Base-by-base conservation (phyloP, 139 green algal genomes). In the Picochlorum sp. region DNA sequence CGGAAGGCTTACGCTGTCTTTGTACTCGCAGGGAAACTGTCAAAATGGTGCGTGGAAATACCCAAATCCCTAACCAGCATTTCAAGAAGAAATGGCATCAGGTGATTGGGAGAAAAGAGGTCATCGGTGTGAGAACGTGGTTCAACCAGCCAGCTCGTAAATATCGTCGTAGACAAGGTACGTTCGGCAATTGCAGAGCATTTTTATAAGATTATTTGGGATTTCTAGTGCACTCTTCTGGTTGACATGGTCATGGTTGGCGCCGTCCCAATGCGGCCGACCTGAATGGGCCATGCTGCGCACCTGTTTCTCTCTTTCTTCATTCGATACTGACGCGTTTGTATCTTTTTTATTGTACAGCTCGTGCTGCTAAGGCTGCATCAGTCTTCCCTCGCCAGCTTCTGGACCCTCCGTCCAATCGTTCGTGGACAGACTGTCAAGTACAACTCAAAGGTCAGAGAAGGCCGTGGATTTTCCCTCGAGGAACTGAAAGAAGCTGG, bases 141-240 rank as follows among this genome's bases (percentile, higher is more conserved):
- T 98, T 99, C 83, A 96, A 99, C 85, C 94, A 99, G 87, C 86
- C 94, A 20, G 94, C 89, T 6, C 85, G 94, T 68, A 98, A 98
- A 76, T 62, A 85, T 57, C 76, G 90, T 20, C 76, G 92, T 57
- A 78, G 82, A 34, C 74, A 83, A 3, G 86, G 88, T 95, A 70
- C 66, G 86, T 66, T 41, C 9, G 8, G 34, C 34, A 41, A 11
- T 10, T 41, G 34, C 34, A 41, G 8, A 13, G 34, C 6, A 10
- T 41, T 41, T 41, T 13, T 41, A 41, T 41, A 7, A 41, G 34
- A 13, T 41, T 41, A 41, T 41, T 9, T 10, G 34, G 34, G 34
- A 41, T 9, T 41, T 41, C 7, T 20, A 54, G n/a, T 45, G 11
- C 16, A 3, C 8, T 28, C 55, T n/a, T n/a, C 16, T 6, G 15